Evolutionary conservation across 495 filamentous ascomycete genomes (phyloP), one percentile per base, ranked within the genome.

Genomic region (Antarctomyces pellizariae): DNA sequence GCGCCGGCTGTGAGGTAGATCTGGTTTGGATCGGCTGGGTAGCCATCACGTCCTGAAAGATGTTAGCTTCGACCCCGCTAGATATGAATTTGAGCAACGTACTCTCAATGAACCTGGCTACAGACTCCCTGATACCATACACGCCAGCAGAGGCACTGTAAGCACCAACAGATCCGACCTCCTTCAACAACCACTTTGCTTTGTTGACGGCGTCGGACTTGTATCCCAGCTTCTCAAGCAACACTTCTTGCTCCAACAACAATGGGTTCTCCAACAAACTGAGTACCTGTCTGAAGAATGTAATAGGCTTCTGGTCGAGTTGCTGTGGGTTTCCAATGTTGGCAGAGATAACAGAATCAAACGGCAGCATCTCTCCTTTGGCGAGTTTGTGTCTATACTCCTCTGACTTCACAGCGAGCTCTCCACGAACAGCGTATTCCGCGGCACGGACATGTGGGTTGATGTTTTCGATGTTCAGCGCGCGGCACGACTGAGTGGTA

Each of bases 261-360:
- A 49, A 35, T 2, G 86, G 86, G 56, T 93, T 79, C 53, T 97
- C 86, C 29, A 97, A 56, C 25, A 97, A 50, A 56, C 80, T 92
- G 43, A 90, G 61, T 7, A 95, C 89, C 54, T 97, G 89, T 30
- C 86, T 71, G 71, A 97, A 90, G 62, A 90, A 97, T 37, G 84
- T 95, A 43, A 97, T 80, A 38, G 86, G 86, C 59, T 92, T 86
- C 59, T 97, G 86, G 52, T 89, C 86, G 30, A 97, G 71, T 52
- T 95, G 89, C 46, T 97, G 86, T 4, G 89, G 86, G 54, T 97
- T 97, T 37, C 89, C 86, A 45, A 97, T 97, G 50, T 97, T 97
- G 49, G 86, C 86, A 29, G 75, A 78, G 50, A 97, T 84, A 41
- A 97, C 70, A 33, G 75, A 59, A 36, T 76, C 60, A 46, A 97